Conservation (phyloP, 1,284 basidiomycete species). For the Fomitopsis pinicola region DNA sequence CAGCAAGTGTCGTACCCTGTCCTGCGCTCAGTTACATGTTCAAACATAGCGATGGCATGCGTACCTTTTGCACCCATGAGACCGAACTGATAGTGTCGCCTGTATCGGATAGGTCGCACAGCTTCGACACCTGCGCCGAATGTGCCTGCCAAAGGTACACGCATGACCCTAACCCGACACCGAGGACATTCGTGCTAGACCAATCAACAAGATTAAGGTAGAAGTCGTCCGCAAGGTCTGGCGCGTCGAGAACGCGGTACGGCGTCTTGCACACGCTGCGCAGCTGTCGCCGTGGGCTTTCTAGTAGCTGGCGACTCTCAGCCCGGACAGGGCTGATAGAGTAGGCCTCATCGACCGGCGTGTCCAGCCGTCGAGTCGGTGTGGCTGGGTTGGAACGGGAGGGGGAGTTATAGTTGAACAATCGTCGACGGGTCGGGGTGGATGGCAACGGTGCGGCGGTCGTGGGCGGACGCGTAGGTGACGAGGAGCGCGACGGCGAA, state of each 20-base stretch:
- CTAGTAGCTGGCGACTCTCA: conserved; percentile 79
- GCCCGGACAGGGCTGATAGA: conserved; percentile 88
- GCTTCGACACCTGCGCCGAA: conserved; percentile 86
- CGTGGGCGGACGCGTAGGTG: conserved; percentile 51
- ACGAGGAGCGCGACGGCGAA: conserved; percentile 52
- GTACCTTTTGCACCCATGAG: conserved; percentile 87
- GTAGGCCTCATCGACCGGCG: conserved; percentile 80
- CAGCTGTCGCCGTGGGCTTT: conserved; percentile 78
- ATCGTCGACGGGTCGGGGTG: conserved; percentile 62
- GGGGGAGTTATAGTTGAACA: conserved; percentile 69
- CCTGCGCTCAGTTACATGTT: not conserved
- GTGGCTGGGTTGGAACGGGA: conserved; percentile 52
- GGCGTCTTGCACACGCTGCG: conserved; percentile 92
- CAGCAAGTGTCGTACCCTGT: conserved; percentile 83
- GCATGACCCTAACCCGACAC: conserved; percentile 87
- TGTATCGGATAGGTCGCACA: conserved; percentile 73
- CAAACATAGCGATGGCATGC: conserved; percentile 12
- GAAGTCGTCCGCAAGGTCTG: conserved; percentile 96
- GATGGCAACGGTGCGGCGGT: conserved; percentile 40
- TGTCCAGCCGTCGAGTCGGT: conserved; percentile 64
- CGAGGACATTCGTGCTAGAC: conserved; percentile 92
- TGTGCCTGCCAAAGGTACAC: conserved; percentile 98
- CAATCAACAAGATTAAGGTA: conserved; percentile 98
- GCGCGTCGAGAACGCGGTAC: conserved; percentile 96
- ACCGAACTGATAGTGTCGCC: conserved; percentile 80